Conservation (phyloP, 441 rosid genomes). For the Pelargonium citronellum region DNA sequence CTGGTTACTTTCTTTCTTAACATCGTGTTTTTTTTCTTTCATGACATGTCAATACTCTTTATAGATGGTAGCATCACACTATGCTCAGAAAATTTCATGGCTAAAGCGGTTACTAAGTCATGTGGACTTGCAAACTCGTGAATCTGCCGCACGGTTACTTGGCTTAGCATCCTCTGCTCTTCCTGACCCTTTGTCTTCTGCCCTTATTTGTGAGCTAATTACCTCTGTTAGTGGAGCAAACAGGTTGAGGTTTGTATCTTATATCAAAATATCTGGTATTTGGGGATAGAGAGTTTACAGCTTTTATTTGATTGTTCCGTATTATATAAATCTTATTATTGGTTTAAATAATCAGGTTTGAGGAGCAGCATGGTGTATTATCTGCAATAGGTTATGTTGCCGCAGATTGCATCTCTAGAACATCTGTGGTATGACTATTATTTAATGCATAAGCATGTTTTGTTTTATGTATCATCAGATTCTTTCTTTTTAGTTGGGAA, state of each 20-base stretch:
- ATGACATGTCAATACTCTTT: conserved; percentile 19
- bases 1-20: conserved; percentile 6
- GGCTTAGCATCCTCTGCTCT: conserved; percentile 90
- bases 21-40: conserved; percentile 11
- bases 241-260: conserved; percentile 54
- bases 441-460: conserved; percentile 3
- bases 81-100: conserved; percentile 63
- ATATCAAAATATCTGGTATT: not conserved
- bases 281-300: conserved; percentile 8
- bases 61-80: conserved; percentile 71
- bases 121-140: conserved; percentile 78
- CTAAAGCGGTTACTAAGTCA: conserved; percentile 73
- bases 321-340: conserved; percentile 16
- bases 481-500: too few species aligned
- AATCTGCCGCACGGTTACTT: conserved; percentile 83
- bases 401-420: conserved; percentile 58
- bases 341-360: conserved; percentile 53
- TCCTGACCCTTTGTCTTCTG: conserved; percentile 44
- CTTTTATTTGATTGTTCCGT: not conserved
- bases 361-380: conserved; percentile 70
- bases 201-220: conserved; percentile 57
- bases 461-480: not conserved
- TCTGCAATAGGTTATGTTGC: conserved; percentile 75
- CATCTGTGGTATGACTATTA: conserved; percentile 49
- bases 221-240: conserved; percentile 41